phyloP scores from a whole-genome alignment of 352 stramenopile genomes.

The Pythium pyrilobum region DNA sequence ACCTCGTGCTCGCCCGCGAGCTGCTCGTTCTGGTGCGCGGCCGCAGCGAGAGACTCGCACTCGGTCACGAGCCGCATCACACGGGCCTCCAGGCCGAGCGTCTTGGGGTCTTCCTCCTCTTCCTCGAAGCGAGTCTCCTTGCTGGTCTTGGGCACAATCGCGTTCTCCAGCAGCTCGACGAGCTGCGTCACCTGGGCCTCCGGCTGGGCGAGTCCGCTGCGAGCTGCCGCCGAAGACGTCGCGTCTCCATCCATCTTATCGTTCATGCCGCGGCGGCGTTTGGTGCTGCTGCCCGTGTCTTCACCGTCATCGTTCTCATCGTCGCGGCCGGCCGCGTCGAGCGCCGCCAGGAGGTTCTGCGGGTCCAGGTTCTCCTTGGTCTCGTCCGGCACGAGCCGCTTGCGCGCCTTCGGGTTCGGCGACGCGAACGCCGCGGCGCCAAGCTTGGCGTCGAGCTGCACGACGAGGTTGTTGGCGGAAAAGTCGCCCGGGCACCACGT shows the following conservation, averaged over 20 bases:
- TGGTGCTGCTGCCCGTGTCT: too few relatives aligned
- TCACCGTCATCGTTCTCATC: conserved; percentile 5
- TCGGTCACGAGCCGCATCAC: conserved; percentile 28
- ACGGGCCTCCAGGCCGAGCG: conserved; percentile 4
- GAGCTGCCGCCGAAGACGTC: too few relatives aligned
- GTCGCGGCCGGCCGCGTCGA: conserved; percentile 6
- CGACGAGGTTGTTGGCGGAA: conserved; percentile 12
- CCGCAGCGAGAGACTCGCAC: conserved; percentile 22
- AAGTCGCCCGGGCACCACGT: conserved; percentile 77
- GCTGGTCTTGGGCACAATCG: background rate
- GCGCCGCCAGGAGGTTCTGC: conserved; percentile 24
- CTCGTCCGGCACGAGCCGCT: conserved; percentile 14
- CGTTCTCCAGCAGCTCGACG: conserved; percentile 4
- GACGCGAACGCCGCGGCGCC: conserved; percentile 12
- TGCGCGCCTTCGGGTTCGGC: conserved; percentile 26
- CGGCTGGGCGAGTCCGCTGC: too few relatives aligned
- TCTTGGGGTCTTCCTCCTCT: background rate
- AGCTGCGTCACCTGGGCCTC: background rate
- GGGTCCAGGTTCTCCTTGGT: conserved; percentile 51
- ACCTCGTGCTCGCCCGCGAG: conserved; percentile 33
- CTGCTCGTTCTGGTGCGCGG: conserved; percentile 17
- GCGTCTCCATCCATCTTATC: too few relatives aligned
- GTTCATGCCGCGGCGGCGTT: too few relatives aligned
- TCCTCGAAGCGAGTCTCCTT: background rate
- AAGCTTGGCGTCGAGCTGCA: conserved; percentile 5